These are phyloP conservation scores for Boletus pseudopeckii DNA, from an alignment of 768 basidiomycete genomes.

Conservation along the genomic window DNA sequence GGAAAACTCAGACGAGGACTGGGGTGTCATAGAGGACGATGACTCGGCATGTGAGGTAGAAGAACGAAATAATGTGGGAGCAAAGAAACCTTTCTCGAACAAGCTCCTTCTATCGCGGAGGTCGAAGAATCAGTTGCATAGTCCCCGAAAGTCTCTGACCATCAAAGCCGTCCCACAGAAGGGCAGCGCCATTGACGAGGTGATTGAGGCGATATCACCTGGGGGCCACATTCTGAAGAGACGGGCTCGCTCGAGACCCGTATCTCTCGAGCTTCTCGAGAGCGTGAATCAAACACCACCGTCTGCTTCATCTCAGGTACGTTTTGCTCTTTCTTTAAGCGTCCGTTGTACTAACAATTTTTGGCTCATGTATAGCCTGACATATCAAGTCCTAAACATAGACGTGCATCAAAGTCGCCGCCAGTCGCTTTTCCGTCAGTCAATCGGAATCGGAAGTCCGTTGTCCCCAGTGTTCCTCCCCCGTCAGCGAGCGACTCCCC, in stretches of 20 bases:
- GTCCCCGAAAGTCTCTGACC: constrained; percentile 26
- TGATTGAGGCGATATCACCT: constrained; percentile 68
- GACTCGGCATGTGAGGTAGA: constrained; percentile 54
- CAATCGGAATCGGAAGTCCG: constrained; percentile 37
- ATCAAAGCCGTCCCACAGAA: constrained; percentile 33
- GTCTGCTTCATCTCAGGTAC: constrained; percentile 29
- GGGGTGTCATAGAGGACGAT: constrained; percentile 38
- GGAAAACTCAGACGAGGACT: constrained; percentile 44
- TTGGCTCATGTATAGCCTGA: constrained; percentile 7
- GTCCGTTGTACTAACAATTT: background rate
- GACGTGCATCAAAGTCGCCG: constrained; percentile 11
- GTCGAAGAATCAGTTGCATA: constrained; percentile 28
- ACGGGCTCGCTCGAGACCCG: constrained; percentile 67
- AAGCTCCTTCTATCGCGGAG: constrained; percentile 22
- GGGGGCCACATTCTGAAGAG: constrained; percentile 75
- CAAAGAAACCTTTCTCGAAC: constrained; percentile 34
- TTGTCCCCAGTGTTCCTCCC: constrained; percentile 36
- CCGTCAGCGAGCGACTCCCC: constrained; percentile 54
- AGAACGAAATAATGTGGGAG: constrained; percentile 34
- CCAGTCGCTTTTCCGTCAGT: constrained; percentile 38
- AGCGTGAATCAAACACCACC: constrained; percentile 43
- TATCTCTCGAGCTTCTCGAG: constrained; percentile 63
- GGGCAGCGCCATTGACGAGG: constrained; percentile 50
- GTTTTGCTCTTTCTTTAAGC: background rate
- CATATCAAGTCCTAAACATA: constrained; percentile 14